Evolutionary conservation across 2,329 filamentous ascomycete species (phyloP).

Genomic region (Neopestalotiopsis rosae): DNA sequence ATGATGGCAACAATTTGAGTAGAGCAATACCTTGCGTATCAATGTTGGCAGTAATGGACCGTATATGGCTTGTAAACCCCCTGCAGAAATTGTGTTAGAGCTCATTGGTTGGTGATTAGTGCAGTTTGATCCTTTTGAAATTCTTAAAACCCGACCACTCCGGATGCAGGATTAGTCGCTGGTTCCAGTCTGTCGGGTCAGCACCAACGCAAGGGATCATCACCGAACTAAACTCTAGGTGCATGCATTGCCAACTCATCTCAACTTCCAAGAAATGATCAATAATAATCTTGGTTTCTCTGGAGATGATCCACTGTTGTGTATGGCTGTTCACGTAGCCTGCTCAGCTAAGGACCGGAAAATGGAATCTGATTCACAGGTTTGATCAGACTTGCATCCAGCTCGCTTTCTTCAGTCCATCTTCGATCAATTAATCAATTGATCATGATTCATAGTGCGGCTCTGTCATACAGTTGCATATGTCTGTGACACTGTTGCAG

Average conservation of each 20-base stretch:
- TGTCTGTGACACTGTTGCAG: neutral
- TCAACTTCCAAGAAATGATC: neutral
- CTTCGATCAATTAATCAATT: no score
- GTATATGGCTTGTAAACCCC: neutral
- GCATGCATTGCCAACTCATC: neutral
- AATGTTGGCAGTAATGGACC: no score
- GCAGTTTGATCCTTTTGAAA: constrained; percentile 5
- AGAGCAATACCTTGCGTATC: neutral
- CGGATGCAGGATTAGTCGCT: constrained; percentile 13
- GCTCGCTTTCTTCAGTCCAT: no score
- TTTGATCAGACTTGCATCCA: no score
- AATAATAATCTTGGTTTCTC: neutral
- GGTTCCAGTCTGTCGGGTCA: constrained; percentile 12
- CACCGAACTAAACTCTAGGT: no score
- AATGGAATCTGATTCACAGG: no score
- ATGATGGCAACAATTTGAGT: no score
- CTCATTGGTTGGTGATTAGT: neutral
- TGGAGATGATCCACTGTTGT: neutral
- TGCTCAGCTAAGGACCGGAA: no score
- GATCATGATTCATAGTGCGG: neutral
- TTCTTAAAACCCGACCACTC: neutral
- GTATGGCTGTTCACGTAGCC: neutral
- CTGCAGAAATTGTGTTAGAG: neutral
- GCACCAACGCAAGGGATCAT: neutral
- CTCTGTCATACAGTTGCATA: neutral